Base-by-base conservation (phyloP, 768 basidiomycete species). In the Suillus variegatus region DNA sequence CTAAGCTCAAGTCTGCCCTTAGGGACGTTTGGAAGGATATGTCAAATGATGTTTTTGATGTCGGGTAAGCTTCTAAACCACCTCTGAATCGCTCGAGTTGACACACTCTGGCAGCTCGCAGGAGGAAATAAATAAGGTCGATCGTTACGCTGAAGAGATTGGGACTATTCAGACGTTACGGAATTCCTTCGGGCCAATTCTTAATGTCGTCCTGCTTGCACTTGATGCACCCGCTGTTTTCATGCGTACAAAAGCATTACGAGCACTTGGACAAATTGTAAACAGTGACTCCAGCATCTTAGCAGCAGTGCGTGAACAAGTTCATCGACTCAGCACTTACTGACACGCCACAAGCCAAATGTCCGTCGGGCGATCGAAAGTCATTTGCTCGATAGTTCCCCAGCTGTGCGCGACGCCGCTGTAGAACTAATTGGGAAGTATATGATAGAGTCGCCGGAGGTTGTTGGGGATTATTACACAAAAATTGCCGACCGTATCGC, bases 391-490 rank as follows among this genome's bases (percentile, higher is more conserved):
- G 97, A 99, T 70, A 91, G 85, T 68, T 99, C 97, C 1, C 91
- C 97, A 1, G 92, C 93, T 20, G 97, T 99, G 8, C 92, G 97
- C 13, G 97, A 99, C 74, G 95, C 95, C 6, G 95, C 97, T 6
- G 93, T 99, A 16, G 97, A 99, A 73, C 80, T 99, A 64, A 93
- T 99, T 64, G 97, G 97, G n/a, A 97, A 95, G 79, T 97, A 99
- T 72, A 90, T 99, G 82, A 87, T 95, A 43, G 91, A 94, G 66
- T 89, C 90, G 0, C 93, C 94, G 0, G 88, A 89, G 63, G 88
- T 99, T n/a, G 94, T 93, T 0, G 86, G 86, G 4, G 88, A 95
- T 70, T 99, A 99, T 78, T 97, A 96, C 71, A 82, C 85, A 56
- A 89, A 88, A 75, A 93, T 99, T 62, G 88, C 92, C 2, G 92